phyloP scores from a whole-genome alignment of 495 filamentous ascomycete genomes.

The Annulohypoxylon bovei region DNA sequence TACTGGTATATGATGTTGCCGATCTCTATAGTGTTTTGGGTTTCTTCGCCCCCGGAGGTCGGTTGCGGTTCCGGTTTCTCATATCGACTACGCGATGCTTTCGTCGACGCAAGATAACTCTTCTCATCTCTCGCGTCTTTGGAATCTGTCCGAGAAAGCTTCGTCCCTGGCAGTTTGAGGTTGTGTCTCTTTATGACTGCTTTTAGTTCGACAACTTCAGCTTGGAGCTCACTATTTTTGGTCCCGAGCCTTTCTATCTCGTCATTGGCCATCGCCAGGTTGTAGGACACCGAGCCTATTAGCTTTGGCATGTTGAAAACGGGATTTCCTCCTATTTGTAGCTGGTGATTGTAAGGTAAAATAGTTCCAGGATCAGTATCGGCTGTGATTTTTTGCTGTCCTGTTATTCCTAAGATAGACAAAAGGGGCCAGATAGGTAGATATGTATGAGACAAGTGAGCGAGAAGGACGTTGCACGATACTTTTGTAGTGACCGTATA shows the following conservation, averaged over 20 bases:
- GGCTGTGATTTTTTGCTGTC: too few species aligned
- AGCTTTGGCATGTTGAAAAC: conserved; percentile 12
- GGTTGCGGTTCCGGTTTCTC: background rate
- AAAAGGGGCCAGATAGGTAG: too few species aligned
- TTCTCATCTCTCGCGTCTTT: background rate
- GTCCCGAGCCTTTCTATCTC: background rate
- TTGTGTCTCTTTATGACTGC: background rate
- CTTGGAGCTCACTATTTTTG: background rate
- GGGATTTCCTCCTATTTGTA: too few species aligned
- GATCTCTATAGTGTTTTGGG: background rate
- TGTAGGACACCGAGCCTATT: background rate
- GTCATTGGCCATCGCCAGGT: background rate
- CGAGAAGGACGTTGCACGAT: too few species aligned
- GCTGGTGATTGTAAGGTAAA: too few species aligned
- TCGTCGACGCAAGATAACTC: background rate
- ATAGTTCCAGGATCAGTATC: too few species aligned
- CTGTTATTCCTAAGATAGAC: too few species aligned
- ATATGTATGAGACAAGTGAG: too few species aligned
- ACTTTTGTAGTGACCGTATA: too few species aligned
- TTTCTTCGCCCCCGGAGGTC: background rate
- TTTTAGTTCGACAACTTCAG: background rate
- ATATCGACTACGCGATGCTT: background rate
- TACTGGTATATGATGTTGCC: background rate
- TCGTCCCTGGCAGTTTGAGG: background rate
- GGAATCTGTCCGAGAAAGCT: background rate